These are phyloP conservation scores for Lachancea mirantina DNA, from an alignment of 805 yeast species.

Conservation along the genomic window DNA sequence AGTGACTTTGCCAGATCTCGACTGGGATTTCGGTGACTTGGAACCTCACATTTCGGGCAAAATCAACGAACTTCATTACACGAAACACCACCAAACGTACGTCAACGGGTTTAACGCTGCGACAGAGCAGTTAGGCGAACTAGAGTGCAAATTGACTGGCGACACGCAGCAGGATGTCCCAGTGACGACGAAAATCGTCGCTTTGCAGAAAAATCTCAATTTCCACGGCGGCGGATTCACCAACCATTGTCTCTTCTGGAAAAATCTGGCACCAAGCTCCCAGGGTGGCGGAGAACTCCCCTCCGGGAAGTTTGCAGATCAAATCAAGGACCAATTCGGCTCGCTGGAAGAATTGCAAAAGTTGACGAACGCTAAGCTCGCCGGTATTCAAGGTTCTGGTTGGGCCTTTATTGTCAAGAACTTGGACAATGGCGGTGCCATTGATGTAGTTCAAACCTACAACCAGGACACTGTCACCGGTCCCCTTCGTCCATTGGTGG, in stretches of 20 bases:
- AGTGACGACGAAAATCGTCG: slow-evolving; percentile 30
- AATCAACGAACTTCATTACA: slow-evolving; percentile 80
- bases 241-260: slow-evolving; percentile 85
- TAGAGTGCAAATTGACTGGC: slow-evolving; percentile 50
- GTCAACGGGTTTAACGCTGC: slow-evolving; percentile 80
- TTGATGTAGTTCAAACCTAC: slow-evolving; percentile 73
- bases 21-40: slow-evolving; percentile 75
- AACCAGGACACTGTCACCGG: slow-evolving; percentile 85
- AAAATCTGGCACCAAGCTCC: slow-evolving; percentile 69
- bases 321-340: slow-evolving; percentile 61
- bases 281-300: slow-evolving; percentile 66
- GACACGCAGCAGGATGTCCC: slow-evolving; percentile 35
- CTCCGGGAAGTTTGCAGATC: slow-evolving; percentile 50
- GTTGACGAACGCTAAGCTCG: slow-evolving; percentile 61
- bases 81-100: slow-evolving; percentile 89
- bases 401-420: slow-evolving; percentile 91
- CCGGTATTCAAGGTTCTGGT: slow-evolving; percentile 91
- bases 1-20: slow-evolving; percentile 72
- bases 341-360: slow-evolving; percentile 59
- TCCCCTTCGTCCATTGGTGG: slow-evolving; percentile 64
- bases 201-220: slow-evolving; percentile 66
- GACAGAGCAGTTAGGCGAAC: slow-evolving; percentile 62
- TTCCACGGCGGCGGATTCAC: slow-evolving; percentile 91
- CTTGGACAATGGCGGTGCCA: slow-evolving; percentile 54
- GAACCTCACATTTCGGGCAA: slow-evolving; percentile 84